Evolutionary conservation across 2,329 filamentous ascomycete species (phyloP).

Genomic region (Fragosphaeria purpurea): DNA sequence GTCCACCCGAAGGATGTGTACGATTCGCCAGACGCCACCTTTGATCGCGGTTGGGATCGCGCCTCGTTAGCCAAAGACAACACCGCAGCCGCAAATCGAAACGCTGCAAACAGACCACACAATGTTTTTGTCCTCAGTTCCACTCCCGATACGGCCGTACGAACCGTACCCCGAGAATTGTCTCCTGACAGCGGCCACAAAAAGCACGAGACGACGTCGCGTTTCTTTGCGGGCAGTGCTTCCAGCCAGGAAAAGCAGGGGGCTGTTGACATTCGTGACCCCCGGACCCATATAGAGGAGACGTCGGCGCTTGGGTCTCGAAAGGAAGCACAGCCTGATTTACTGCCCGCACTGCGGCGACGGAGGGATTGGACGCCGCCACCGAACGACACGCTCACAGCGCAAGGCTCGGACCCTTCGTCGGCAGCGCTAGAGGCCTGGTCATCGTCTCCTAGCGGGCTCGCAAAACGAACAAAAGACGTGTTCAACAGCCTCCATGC

Average conservation of each 20-base stretch:
- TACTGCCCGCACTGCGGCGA: slow-evolving; percentile 38
- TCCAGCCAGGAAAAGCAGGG: no score
- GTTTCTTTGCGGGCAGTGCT: no score
- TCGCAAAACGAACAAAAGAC: slow-evolving; percentile 2
- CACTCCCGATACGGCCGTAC: not conserved
- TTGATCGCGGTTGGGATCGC: not conserved
- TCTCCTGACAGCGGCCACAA: no score
- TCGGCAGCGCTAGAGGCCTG: slow-evolving; percentile 22
- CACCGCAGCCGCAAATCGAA: no score
- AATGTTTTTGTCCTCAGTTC: not conserved
- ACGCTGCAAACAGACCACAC: not conserved
- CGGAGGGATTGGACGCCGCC: slow-evolving; percentile 61
- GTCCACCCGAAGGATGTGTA: not conserved
- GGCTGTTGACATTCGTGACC: no score
- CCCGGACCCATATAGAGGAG: no score
- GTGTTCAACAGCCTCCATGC: slow-evolving; percentile 35
- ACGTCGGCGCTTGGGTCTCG: no score
- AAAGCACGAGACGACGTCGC: no score
- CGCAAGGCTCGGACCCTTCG: slow-evolving; percentile 19
- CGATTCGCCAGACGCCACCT: not conserved
- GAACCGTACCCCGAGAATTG: no score
- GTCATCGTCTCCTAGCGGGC: slow-evolving; percentile 5
- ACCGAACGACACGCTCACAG: slow-evolving; percentile 8
- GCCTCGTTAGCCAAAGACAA: not conserved
- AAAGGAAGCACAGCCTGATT: no score